Conservation (phyloP, 1,284 basidiomycete genomes). For the Ceratobasidium sp. region DNA sequence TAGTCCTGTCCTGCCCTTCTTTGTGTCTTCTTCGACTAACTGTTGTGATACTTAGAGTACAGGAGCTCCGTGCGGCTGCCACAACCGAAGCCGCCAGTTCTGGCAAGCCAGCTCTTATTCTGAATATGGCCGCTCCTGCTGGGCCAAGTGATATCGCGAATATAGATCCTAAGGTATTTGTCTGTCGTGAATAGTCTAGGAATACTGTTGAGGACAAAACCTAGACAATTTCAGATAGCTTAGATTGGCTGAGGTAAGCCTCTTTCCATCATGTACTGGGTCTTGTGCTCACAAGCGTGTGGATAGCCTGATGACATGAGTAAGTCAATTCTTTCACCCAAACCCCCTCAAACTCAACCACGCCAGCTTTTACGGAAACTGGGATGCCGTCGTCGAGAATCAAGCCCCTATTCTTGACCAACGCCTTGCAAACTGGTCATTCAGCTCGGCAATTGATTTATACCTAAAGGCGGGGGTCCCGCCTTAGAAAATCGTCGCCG, state of each 20-base stretch:
- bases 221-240: neutral
- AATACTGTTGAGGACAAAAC: too few species aligned
- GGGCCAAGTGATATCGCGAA: neutral
- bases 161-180: slow-evolving; percentile 1
- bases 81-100: neutral
- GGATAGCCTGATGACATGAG: slow-evolving; percentile 25
- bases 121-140: neutral
- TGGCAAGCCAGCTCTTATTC: neutral
- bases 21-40: neutral
- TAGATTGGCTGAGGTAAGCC: slow-evolving; percentile 12
- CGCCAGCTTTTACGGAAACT: slow-evolving; percentile 30
- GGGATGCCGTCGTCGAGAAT: slow-evolving; percentile 24
- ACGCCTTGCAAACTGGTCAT: slow-evolving; percentile 8
- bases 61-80: neutral
- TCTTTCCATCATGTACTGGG: too few species aligned
- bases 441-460: slow-evolving; percentile 4
- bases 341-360: too few species aligned
- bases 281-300: too few species aligned
- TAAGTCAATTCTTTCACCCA: neutral
- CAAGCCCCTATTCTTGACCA: slow-evolving; percentile 25
- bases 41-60: neutral
- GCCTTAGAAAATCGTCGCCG: neutral
- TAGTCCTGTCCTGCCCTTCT: neutral
- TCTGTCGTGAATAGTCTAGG: too few species aligned
- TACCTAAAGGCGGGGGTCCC: slow-evolving; percentile 7